Evolutionary conservation across 2,329 filamentous ascomycete genomes (phyloP), one percentile per base, ranked within the genome.

Genomic region (Ceratocystis eucalypticola): DNA sequence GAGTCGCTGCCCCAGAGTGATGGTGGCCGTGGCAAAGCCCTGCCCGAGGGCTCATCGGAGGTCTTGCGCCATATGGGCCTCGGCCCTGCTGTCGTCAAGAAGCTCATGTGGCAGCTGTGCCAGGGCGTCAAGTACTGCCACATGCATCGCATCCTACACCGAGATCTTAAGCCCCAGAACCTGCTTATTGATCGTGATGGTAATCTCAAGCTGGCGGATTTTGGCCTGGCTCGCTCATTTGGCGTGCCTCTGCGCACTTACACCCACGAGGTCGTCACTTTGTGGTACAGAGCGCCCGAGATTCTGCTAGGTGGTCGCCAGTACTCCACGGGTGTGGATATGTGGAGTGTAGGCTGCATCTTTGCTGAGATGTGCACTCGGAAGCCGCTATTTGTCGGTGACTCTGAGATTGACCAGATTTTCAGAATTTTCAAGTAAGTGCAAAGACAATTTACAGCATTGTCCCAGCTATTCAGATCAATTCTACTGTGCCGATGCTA

Each of bases 311-410:
- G 91, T 74, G 91, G 91, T 67, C 86, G 91, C 64, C 91, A 96
- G 75, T 96, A 96, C 78, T 94, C 89, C 15, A 96, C 91, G 15
- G 91, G 91, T 67, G 91, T 96, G 53, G 91, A 96, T 73, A 96
- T 96, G 89, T 96, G 91, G 91, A 94, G 89, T 41, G 87, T 92
- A 62, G 91, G 91, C 69, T 94, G 91, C 76, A 96, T 96, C 76
- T 96, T 96, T 75, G 91, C 92, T 8, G 91, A 96, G 77, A 96
- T 96, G 92, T 95, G 90, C 77, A 96, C 91, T 1, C 85, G 90
- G 72, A 96, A 95, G 77, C 91, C 91, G 4, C 80, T 96, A 55
- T 96, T 96, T 80, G 91, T 91, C 12, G 91, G 91, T 67, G 91
- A 96, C 74, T 94, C 89, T 88, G 76, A 78, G 64, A 77, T 77